Evolutionary conservation across 805 yeast species (phyloP), one percentile per base, ranked within the genome.

Genomic region (Priceomyces castillae): DNA sequence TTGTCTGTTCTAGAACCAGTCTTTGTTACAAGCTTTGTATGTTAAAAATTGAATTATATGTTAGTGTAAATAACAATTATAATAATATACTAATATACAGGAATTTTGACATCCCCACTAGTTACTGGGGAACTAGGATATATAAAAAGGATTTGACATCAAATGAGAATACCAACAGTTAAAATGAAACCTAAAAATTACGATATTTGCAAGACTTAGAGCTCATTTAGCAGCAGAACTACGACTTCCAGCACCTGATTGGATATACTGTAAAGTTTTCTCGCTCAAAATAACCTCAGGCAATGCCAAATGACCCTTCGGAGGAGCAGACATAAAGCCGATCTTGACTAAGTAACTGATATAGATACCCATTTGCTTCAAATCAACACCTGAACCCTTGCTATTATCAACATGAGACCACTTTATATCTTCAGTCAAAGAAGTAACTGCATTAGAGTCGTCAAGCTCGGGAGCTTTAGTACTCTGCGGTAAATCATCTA

Each of bases 401-500:
- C 89, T 77, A 23, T 62, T 69, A 56, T 89, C 95, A 38, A 65
- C 73, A 11, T 86, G 88, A 1, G 89, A 76, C 80, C 81, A 78
- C 25, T 57, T 57, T 4, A 71, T 64, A 59, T 89, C 97, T 19
- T 64, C 71, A 45, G 66, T 69, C 59, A 94, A 77, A 0, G 90
- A 76, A n/a, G 62, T 61, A n/a, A 73, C 77, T 1, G 98, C 87
- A 61, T 94, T 90, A 3, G 74, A 41, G 54, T 95, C 99, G 58
- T 90, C 96, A 50, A 94, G 75, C 64, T 92, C 97, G 2, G 99
- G 98, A 9, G 99, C 98, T 65, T 82, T 86, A 25, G 98, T 86
- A 61, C 82, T 84, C 48, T 83, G 84, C 5, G 97, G 97, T 57
- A 94, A 77, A 60, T 90, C 84, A 58, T 90, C 99, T 52, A 95